These are phyloP conservation scores for Rhodomyrtus tomentosa DNA, from an alignment of 345 rosid species.

Conservation along the genomic window DNA sequence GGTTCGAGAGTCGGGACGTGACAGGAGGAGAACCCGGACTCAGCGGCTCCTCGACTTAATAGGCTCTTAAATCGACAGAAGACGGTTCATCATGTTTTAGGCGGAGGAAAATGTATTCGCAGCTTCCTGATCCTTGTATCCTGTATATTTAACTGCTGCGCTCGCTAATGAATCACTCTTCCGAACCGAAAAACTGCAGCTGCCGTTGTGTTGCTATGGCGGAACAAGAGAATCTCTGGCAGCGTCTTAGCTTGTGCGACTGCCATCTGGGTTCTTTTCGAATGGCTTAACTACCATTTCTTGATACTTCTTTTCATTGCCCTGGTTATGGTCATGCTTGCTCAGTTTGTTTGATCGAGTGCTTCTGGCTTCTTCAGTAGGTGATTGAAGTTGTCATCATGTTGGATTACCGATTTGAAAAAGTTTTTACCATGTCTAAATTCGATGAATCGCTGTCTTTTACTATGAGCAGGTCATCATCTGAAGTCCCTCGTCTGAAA, in stretches of 20 bases:
- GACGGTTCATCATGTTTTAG: constrained; percentile 62
- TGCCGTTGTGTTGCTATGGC: constrained; percentile 93
- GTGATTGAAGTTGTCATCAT: constrained; percentile 11
- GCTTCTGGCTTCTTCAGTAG: constrained; percentile 52
- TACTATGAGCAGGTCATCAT: constrained; percentile 37
- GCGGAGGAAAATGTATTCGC: constrained; percentile 83
- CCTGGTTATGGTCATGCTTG: constrained; percentile 70
- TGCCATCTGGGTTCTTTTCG: constrained; percentile 73
- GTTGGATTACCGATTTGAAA: neutral
- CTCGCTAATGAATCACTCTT: neutral
- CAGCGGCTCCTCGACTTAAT: constrained; percentile 38
- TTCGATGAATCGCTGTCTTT: neutral
- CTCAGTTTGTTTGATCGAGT: constrained; percentile 67
- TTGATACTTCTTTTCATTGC: constrained; percentile 53
- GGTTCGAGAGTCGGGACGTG: too few relatives aligned
- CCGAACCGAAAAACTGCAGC: constrained; percentile 29
- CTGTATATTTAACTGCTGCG: neutral
- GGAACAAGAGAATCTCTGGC: constrained; percentile 89
- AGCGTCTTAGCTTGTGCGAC: constrained; percentile 56
- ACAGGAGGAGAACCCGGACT: constrained; percentile 31
- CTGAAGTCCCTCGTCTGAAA: constrained; percentile 63
- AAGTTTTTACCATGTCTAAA: neutral
- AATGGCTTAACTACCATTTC: constrained; percentile 83
- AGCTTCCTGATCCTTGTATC: neutral
- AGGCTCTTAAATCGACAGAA: constrained; percentile 74